Evolutionary conservation across 140 eudicot genomes (phyloP).

Genomic region (Ambrosia hybrid): DNA sequence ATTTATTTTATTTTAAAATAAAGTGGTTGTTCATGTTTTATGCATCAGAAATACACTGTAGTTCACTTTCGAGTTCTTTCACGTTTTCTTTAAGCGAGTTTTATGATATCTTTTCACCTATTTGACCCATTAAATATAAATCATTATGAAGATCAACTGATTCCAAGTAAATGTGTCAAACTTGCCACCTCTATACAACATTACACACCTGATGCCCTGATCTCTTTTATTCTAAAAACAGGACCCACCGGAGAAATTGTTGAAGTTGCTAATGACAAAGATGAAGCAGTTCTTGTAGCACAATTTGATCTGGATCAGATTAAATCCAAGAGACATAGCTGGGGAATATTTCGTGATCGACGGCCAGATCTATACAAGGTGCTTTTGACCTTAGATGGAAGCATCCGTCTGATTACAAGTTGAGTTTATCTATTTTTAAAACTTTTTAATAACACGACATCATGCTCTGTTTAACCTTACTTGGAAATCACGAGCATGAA

Average conservation of each 20-base stretch:
- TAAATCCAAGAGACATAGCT: conserved; percentile 77
- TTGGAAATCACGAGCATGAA: conserved; percentile 27
- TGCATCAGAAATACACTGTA: neutral
- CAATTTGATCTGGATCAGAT: conserved; percentile 77
- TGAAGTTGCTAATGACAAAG: conserved; percentile 73
- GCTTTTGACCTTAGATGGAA: conserved; percentile 93
- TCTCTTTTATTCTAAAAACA: conserved; percentile 29
- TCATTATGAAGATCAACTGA: neutral
- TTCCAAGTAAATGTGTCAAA: neutral
- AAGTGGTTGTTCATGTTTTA: neutral
- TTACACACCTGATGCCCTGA: neutral
- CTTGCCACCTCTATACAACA: neutral
- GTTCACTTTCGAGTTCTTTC: neutral
- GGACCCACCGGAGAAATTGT: conserved; percentile 92
- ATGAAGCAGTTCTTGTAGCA: conserved; percentile 83
- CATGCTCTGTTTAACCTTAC: conserved; percentile 23
- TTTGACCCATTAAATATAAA: neutral
- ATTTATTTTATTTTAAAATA: neutral
- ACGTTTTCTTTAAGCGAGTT: neutral
- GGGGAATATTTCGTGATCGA: conserved; percentile 97
- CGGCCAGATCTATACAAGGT: conserved; percentile 97
- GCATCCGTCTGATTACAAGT: conserved; percentile 43
- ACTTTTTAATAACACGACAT: conserved; percentile 4
- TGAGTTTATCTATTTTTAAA: conserved; percentile 18
- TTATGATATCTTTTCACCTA: neutral